Evolutionary conservation across 352 stramenopile genomes (phyloP), one percentile per base, ranked within the genome.

Genomic region (Phytophthora pisi): DNA sequence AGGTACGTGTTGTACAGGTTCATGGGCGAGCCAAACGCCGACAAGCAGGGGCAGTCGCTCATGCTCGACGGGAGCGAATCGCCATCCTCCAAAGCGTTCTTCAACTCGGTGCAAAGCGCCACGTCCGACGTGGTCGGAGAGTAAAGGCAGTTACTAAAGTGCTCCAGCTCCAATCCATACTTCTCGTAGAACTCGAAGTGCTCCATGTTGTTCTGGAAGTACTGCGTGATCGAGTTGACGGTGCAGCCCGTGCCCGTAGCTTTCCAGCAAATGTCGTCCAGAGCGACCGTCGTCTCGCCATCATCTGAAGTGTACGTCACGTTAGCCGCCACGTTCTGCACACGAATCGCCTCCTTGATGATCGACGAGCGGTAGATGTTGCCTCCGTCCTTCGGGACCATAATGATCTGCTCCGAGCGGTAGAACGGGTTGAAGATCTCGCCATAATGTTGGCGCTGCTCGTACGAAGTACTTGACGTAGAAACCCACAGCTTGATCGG

Each of bases 391-490:
- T 89, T 90, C 2, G 78, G 78, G 23, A 84, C 83, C 47, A 92
- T 24, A 54, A 92, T 87, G 28, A 90, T 46, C 46, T 92, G 82
- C 50, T 88, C 78, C 18, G 84, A 77, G 11, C 84, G 80, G 69
- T 90, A 92, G 64, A 92, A 92, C 3, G 84, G 84, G 54, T 81
- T 84, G 46, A 92, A 92, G 3, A 89, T 68, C 2, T 88, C 57
- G 18, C 76, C 82, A 51, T 86, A 90, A 49, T 82, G 78, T 50
- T 88, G 72, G n/a, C 70, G 70, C 52, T 90, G 70, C 45, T 86
- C 71, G 66, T 81, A 89, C 11, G 82, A 75, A 7, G 66, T 77
- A 61, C 81, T 90, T 0, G 74, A 81, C 40, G 82, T 80, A 10
- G 82, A 81, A 2, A 89, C 80, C 82, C 82, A 90, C 13, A 90